A percentile compares a stretch with the other conserved stretches of the same genome.
Evolutionary conservation across 768 basidiomycete genomes (phyloP).

Genomic region (Kwoniella newhampshirensis): DNA sequence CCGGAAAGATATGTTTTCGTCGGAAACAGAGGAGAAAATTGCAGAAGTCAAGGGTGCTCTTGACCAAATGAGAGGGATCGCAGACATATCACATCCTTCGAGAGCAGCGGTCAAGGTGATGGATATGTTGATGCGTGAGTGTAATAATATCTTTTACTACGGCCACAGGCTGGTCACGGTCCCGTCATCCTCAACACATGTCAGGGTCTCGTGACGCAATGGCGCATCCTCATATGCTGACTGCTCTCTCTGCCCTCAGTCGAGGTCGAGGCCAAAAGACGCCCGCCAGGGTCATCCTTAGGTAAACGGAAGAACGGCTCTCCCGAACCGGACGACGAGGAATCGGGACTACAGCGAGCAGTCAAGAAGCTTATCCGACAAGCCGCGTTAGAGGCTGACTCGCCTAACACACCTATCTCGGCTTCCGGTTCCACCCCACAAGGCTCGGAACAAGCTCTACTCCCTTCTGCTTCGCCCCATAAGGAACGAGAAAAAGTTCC

Average conservation of each 20-base stretch:
- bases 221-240: no score
- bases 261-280: constrained; percentile 49
- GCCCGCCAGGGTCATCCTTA: constrained; percentile 30
- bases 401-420: constrained; percentile 19
- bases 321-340: constrained; percentile 28
- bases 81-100: constrained; percentile 50
- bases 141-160: no score
- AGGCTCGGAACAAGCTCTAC: not conserved
- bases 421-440: constrained; percentile 3
- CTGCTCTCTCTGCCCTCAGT: constrained; percentile 23
- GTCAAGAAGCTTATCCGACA: constrained; percentile 52
- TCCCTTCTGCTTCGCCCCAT: constrained; percentile 16
- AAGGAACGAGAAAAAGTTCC: constrained; percentile 10
- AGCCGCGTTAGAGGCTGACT: constrained; percentile 43
- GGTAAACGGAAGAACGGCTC: constrained; percentile 43
- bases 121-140: constrained; percentile 50
- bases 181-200: no score
- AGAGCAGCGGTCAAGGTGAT: constrained; percentile 50
- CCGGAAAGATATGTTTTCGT: constrained; percentile 37
- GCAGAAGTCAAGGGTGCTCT: constrained; percentile 47
- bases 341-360: constrained; percentile 46
- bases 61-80: constrained; percentile 50
- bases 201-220: no score
- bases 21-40: constrained; percentile 44
- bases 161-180: no score